Base-by-base conservation (phyloP, 1,284 basidiomycete species). In the Pseudozyma hubeiensis region DNA sequence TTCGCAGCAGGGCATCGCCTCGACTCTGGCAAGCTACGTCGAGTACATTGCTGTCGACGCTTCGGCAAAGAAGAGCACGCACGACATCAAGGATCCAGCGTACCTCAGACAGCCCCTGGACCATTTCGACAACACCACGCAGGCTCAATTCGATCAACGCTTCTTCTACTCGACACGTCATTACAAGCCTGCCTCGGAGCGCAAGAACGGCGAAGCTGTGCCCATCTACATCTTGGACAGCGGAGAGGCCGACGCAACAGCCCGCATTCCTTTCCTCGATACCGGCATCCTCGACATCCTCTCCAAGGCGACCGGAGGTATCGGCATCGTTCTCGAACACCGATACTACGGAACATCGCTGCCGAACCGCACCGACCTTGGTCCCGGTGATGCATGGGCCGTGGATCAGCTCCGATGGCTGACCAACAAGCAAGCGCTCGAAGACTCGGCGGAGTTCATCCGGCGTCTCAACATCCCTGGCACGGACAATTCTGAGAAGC, bases 361-460 rank as follows among this genome's bases (percentile, higher is more conserved):
- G 14, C 92, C 94, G 0, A 92, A 92, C 11, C 80, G 87, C 43
- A 89, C 91, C 3, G 94, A 93, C 92, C 81, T 89, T 90, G 58
- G 79, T 13, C 89, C 92, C 44, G 74, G 72, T 39, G 35, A 75
- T 11, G 53, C 62, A 24, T 74, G 57, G 48, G 73, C 57, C 7
- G 71, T 71, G 0, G 87, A 87, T 24, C 86, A 89, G 77, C 88
- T 89, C 86, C 59, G 91, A 34, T 94, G 91, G 89, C 87, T 98
- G 53, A 93, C 91, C 83, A 97, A 97, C 71, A 90, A 89, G 24
- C 94, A 97, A 84, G 88, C 93, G 1, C 89, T 93, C 0, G 91
- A 93, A n/a, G 96, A 99, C 86, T 93, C 92, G 49, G 94, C 93
- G 1, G 89, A 92, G 84, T 97, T 98, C 82, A 93, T 97, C 88